Conservation (phyloP, 2,329 filamentous ascomycete species). For the Pyrenochaeta sp. region DNA sequence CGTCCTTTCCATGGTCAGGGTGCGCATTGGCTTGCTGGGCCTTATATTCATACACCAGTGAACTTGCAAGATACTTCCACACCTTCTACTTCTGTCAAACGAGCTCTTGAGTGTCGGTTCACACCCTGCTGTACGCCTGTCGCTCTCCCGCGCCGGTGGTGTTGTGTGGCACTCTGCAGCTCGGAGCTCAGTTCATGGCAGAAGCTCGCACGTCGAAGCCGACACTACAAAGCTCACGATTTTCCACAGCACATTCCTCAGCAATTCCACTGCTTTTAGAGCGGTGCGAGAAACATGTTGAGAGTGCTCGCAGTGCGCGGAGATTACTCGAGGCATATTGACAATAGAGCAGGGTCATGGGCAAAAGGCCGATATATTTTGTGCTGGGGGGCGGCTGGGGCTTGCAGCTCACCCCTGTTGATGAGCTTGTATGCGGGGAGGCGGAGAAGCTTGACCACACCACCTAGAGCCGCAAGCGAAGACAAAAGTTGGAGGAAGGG, state of each 20-base stretch:
- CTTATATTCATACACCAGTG: background rate
- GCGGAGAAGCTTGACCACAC: conserved; percentile 35
- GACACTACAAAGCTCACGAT: conserved; percentile 10
- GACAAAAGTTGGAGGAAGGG: conserved; percentile 12
- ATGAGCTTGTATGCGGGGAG: conserved; percentile 16
- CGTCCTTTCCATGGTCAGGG: no score
- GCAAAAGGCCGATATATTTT: conserved; percentile 27
- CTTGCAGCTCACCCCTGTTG: conserved; percentile 23
- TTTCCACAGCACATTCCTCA: background rate
- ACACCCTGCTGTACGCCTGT: conserved; percentile 3
- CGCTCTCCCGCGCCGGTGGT: background rate
- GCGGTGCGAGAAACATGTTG: conserved; percentile 4
- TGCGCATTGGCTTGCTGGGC: no score
- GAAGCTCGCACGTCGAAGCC: conserved; percentile 11
- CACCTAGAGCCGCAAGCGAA: conserved; percentile 16
- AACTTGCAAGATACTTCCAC: conserved; percentile 5
- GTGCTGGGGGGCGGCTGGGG: conserved; percentile 33
- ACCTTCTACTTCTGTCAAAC: background rate
- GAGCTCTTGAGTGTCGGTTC: background rate
- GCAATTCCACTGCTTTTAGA: conserved; percentile 3
- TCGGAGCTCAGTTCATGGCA: background rate
- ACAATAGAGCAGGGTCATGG: background rate
- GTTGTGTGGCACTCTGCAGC: background rate
- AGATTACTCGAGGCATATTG: background rate
- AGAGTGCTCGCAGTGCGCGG: conserved; percentile 30